A percentile compares a stretch with the other conserved stretches of the same genome.
These are phyloP conservation scores for Cutaneotrichosporon cavernicola DNA, from an alignment of 1,284 basidiomycete genomes.

Conservation along the genomic window DNA sequence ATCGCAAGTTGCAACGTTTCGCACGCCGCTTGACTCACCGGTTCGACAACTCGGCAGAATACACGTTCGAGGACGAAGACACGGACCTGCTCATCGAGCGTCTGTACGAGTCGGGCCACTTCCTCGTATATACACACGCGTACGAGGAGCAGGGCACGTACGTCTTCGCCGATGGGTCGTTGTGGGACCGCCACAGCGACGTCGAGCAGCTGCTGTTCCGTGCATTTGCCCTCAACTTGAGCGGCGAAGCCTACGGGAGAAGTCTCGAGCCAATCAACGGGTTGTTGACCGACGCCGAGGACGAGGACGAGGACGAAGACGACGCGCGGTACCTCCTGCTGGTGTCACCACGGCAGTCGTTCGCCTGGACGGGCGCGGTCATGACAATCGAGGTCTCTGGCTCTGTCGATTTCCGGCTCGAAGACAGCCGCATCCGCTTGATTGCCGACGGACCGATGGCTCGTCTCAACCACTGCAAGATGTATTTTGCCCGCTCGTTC, in stretches of 20 bases:
- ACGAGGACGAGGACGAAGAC: conserved; percentile 52
- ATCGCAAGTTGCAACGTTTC: conserved; percentile 91
- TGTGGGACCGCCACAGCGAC: conserved; percentile 76
- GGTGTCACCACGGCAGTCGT: conserved; percentile 79
- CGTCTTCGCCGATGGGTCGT: conserved; percentile 78
- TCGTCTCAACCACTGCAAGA: conserved; percentile 74
- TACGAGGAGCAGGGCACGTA: conserved; percentile 93
- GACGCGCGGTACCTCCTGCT: conserved; percentile 72
- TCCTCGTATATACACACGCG: conserved; percentile 87
- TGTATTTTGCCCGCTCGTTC: conserved; percentile 70
- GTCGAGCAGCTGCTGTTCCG: conserved; percentile 80
- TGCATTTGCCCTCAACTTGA: conserved; percentile 62
- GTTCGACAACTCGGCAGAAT: conserved; percentile 95
- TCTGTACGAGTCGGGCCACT: conserved; percentile 83
- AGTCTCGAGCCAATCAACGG: conserved; percentile 51
- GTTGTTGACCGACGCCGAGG: conserved; percentile 60
- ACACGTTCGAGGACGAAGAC: conserved; percentile 75
- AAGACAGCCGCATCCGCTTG: conserved; percentile 77
- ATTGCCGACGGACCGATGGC: conserved; percentile 83
- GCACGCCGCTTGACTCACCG: conserved; percentile 76
- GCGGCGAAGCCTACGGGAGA: conserved; percentile 10
- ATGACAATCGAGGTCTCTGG: conserved; percentile 63
- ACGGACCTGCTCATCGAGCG: conserved; percentile 77
- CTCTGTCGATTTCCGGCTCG: conserved; percentile 73
- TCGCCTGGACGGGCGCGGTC: conserved; percentile 87